Base-by-base conservation (phyloP, 345 rosid species). In the Syzygium grande region DNA sequence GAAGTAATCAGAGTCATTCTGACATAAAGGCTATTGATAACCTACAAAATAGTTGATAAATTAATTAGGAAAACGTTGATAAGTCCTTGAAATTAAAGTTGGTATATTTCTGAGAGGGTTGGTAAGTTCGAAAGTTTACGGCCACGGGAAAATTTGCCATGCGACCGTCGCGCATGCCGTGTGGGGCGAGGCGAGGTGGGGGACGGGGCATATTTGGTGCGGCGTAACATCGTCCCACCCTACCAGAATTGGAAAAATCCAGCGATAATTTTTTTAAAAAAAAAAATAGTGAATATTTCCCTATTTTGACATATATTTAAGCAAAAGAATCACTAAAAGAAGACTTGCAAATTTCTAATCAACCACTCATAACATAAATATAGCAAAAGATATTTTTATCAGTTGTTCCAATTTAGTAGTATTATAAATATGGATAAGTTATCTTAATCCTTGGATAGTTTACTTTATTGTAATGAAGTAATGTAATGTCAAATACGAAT, bases 111-210 rank as follows among this genome's bases (percentile, higher is more conserved):
- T 23, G 23, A 25, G 29, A 58, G 29, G 65, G 29, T 58, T 58
- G 29, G 65, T 23, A 58, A 58, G 46, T 43, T 5, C 5, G 11
- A 58, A 58, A 58, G 65, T 58, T 25, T n/a, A 58, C 27, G 65
- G 65, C 15, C 29, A 5, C 29, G 29, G 29, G 65, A 58, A 58
- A 58, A 58, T 25, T 58, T 25, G 14, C 63, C 7, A 11, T 59
- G 30, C 16, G 13, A 27, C 0, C 65, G 25, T 59, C 3, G 0
- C 5, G 29, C 16, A 59, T 58, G 63, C 3, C 6, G 0, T 23
- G n/a, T 2, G 25, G 13, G 6, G 63, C 25, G 63, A 58, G 13
- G 63, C 25, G 63, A 58, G 63, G n/a, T n/a, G 11, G 23, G 61
- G 61, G 61, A 56, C 1, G 13, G 2, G n/a, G n/a, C 2, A 0